Base-by-base conservation (phyloP, 352 stramenopile genomes). In the Phytophthora citrophthora region DNA sequence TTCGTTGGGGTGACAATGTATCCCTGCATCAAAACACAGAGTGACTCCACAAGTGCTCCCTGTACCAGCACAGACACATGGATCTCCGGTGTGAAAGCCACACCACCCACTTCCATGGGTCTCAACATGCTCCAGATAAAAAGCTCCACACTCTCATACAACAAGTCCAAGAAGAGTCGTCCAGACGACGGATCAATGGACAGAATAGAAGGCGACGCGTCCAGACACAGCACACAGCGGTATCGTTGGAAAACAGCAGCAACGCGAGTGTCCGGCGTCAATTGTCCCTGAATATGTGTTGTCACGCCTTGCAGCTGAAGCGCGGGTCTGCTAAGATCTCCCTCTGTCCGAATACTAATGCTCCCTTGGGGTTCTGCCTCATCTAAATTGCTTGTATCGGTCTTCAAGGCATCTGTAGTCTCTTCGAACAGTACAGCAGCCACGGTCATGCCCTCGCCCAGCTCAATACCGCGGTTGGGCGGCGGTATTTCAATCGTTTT, bases 11-110 rank as follows among this genome's bases (percentile, higher is more conserved):
- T 84, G 29, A 96, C 77, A 36, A 91, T 81, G 41, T 91, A 93
- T 20, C 83, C 84, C 61, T 96, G 87, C 10, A 93, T 79, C 16
- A 96, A 68, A 55, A 96, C 83, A 48, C 80, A 90, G 18, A 96
- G 61, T 23, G 83, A 91, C 41, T 96, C 84, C 13, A 94, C 79
- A 1, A 83, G 72, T 0, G 86, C 82, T 38, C 86, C 87, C 51
- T 96, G 88, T 13, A 94, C 83, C 40, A 96, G 70, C 27, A 95
- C 85, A 0, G 87, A 95, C 24, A 94, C 62, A 68, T 92, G 78
- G 23, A 94, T 79, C 61, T 94, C 85, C 4, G 85, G 87, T 11
- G 48, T 70, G 40, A 93, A 94, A 20, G 52, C 20, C 8, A 54
- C 44, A 9, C 68, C 61, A 2, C 81, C 81, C 44, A 94, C 68